A percentile compares a stretch with the other conserved stretches of the same genome.
These are phyloP conservation scores for Kingdonia uniflora DNA, from an alignment of 164 flowering plant genomes.

Conservation along the genomic window DNA sequence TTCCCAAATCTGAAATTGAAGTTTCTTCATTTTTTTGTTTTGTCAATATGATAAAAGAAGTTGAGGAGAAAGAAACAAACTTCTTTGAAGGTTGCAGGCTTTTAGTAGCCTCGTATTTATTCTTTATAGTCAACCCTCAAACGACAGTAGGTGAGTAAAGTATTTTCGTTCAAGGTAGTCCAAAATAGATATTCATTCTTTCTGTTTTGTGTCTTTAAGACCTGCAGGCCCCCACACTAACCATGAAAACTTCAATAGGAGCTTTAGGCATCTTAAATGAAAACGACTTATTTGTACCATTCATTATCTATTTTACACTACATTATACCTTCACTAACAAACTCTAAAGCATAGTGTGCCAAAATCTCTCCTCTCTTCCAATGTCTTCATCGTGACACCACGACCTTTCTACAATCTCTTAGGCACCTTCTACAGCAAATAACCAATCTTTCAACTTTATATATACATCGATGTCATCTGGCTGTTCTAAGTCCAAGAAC, in stretches of 20 bases:
- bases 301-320: conserved; percentile 24
- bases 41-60: too few relatives aligned
- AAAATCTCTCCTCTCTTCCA: conserved; percentile 67
- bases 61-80: too few relatives aligned
- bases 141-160: too few relatives aligned
- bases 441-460: conserved; percentile 83
- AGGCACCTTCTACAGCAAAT: conserved; percentile 86
- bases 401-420: conserved; percentile 56
- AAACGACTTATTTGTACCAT: conserved; percentile 23
- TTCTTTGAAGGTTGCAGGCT: too few relatives aligned
- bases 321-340: conserved; percentile 61
- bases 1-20: too few relatives aligned
- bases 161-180: too few relatives aligned
- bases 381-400: conserved; percentile 27
- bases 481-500: conserved; percentile 53
- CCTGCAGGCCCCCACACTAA: too few relatives aligned
- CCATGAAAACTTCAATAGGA: conserved; percentile 67
- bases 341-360: conserved; percentile 75
- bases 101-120: too few relatives aligned
- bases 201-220: too few relatives aligned
- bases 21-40: too few relatives aligned
- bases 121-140: too few relatives aligned
- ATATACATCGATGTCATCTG: conserved; percentile 76
- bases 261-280: conserved; percentile 20
- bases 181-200: too few relatives aligned